Evolutionary conservation across 768 basidiomycete genomes (phyloP).

Genomic region (Podaxis sp.): DNA sequence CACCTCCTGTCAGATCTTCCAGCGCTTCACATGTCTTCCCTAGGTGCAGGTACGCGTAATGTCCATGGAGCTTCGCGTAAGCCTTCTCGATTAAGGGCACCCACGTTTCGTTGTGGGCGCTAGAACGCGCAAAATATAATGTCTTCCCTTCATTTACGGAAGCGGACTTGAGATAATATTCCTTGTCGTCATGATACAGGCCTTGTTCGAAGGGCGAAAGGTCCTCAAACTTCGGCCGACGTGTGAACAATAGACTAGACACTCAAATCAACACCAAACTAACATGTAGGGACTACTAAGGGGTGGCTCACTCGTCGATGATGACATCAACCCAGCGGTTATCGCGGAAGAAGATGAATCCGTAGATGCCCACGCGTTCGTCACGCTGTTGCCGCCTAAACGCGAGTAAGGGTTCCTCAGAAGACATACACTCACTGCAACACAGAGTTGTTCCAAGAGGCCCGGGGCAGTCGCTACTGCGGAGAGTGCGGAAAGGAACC

Average conservation of each 20-base stretch:
- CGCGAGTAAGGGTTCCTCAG: neutral
- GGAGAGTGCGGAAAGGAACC: conserved; percentile 49
- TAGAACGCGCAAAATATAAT: conserved; percentile 46
- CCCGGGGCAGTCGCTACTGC: conserved; percentile 36
- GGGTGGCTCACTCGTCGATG: conserved; percentile 46
- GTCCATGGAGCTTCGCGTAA: conserved; percentile 51
- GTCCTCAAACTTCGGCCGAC: conserved; percentile 48
- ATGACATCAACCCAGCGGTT: conserved; percentile 42
- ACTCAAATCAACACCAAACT: neutral
- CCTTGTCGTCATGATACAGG: conserved; percentile 48
- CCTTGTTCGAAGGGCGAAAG: conserved; percentile 34
- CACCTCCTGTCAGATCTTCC: conserved; percentile 49
- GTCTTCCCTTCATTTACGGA: conserved; percentile 40
- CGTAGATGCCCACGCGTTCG: conserved; percentile 45
- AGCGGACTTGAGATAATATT: conserved; percentile 38
- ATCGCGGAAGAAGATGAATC: conserved; percentile 47
- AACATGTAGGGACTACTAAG: neutral
- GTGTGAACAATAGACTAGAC: conserved; percentile 41
- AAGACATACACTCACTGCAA: conserved; percentile 24
- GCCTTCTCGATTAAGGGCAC: conserved; percentile 54
- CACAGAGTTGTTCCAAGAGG: conserved; percentile 46
- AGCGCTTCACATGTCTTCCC: conserved; percentile 43
- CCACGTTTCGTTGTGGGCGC: conserved; percentile 46
- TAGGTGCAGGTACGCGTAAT: conserved; percentile 29
- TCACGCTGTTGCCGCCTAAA: conserved; percentile 27